phyloP scores from a whole-genome alignment of 2,329 filamentous ascomycete species.

The Claviceps maximensis region DNA sequence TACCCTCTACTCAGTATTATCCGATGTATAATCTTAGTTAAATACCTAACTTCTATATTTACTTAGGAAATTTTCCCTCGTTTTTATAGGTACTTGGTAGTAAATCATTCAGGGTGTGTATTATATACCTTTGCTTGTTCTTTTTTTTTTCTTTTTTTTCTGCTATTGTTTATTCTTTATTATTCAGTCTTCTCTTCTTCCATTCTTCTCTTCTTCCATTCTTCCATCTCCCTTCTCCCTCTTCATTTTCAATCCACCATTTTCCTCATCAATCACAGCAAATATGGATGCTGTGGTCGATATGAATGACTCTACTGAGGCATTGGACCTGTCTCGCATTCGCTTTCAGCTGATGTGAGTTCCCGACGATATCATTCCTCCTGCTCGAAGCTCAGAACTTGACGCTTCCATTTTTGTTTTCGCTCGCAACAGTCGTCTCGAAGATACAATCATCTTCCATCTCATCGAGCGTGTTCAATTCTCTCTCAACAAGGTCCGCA shows the following conservation, averaged over 20 bases:
- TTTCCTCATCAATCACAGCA: neutral
- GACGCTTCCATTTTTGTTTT: neutral
- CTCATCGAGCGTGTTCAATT: conserved; percentile 98
- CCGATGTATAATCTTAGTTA: too few species aligned
- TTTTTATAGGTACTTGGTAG: too few species aligned
- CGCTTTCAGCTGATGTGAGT: conserved; percentile 83
- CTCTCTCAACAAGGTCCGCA: conserved; percentile 54
- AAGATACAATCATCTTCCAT: conserved; percentile 96
- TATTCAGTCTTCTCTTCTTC: too few species aligned
- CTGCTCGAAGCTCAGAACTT: neutral
- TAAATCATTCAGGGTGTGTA: too few species aligned
- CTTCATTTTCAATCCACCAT: neutral
- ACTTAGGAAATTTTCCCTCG: too few species aligned
- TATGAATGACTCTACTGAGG: conserved; percentile 69
- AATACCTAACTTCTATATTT: too few species aligned
- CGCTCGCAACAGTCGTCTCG: conserved; percentile 57
- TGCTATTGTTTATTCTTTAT: too few species aligned
- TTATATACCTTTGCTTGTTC: too few species aligned
- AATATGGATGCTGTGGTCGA: conserved; percentile 85
- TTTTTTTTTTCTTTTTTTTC: too few species aligned
- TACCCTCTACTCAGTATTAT: too few species aligned
- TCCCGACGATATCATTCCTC: neutral
- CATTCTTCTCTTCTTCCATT: too few species aligned
- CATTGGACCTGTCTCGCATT: conserved; percentile 81
- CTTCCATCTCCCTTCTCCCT: too few species aligned